phyloP scores from a whole-genome alignment of 306 rosid genomes.

The Cajanus cajan region DNA sequence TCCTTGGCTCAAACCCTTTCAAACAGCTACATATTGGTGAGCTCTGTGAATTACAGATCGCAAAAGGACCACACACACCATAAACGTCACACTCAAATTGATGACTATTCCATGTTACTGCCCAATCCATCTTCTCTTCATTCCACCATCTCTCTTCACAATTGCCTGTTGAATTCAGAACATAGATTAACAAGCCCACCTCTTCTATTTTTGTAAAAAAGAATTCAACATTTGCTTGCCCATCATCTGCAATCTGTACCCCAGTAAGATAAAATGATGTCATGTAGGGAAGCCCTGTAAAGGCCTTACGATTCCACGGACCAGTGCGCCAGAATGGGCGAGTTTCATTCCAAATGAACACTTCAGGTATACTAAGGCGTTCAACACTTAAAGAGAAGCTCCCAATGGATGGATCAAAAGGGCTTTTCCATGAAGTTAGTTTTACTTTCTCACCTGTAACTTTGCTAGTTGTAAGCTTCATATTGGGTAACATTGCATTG shows the following conservation, averaged over 20 bases:
- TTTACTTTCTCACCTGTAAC: neutral
- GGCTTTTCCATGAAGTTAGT: conserved; percentile 34
- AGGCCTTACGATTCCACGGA: neutral
- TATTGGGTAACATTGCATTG: neutral
- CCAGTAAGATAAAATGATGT: neutral
- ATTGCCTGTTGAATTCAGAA: conserved; percentile 5
- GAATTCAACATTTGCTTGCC: neutral
- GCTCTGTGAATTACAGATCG: neutral
- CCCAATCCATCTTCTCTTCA: conserved; percentile 13
- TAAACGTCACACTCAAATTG: conserved; percentile 7
- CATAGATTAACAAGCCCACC: neutral
- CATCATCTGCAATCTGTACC: neutral
- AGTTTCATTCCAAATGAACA: conserved; percentile 27
- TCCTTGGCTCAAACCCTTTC: conserved; percentile 42
- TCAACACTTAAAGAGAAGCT: conserved; percentile 29
- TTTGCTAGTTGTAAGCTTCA: conserved; percentile 27
- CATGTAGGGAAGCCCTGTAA: neutral
- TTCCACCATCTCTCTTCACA: neutral
- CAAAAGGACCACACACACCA: neutral
- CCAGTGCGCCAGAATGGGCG: conserved; percentile 31
- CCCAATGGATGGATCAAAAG: conserved; percentile 41
- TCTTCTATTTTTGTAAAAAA: neutral
- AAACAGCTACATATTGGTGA: conserved; percentile 42
- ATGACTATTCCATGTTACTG: neutral
- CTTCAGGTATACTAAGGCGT: neutral